Conservation (phyloP, 2,329 filamentous ascomycete species). For the Colletotrichum truncatum region DNA sequence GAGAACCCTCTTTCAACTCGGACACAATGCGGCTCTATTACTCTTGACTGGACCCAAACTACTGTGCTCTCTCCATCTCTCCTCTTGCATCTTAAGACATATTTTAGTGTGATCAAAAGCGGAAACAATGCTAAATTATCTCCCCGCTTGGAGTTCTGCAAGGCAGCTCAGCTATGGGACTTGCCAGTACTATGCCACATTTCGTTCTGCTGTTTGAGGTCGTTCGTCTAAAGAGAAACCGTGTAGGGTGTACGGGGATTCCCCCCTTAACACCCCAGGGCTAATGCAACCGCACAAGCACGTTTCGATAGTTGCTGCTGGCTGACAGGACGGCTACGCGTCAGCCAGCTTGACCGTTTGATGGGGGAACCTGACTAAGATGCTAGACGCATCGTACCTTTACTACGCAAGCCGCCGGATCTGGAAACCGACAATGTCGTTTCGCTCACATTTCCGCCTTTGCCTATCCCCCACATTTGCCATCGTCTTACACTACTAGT, state of each 20-base stretch:
- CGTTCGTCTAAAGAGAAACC: not conserved
- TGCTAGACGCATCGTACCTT: not conserved
- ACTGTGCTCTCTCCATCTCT: too few species aligned
- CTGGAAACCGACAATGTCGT: not conserved
- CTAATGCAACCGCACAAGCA: conserved; percentile 20
- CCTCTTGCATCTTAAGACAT: not conserved
- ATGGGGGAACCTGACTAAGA: not conserved
- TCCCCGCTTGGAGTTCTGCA: not conserved
- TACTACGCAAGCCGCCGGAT: not conserved
- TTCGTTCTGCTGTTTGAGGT: not conserved
- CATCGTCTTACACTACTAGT: conserved; percentile 2
- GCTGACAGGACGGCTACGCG: conserved; percentile 7
- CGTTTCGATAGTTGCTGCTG: conserved; percentile 17
- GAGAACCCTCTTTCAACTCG: not conserved
- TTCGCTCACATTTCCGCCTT: not conserved
- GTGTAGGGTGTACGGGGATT: not conserved
- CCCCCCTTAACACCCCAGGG: not conserved
- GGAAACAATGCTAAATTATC: too few species aligned
- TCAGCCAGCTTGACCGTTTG: conserved; percentile 5
- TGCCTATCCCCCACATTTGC: not conserved
- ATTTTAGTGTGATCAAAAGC: not conserved
- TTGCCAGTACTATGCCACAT: not conserved
- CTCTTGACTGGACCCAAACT: not conserved
- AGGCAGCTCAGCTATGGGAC: not conserved
- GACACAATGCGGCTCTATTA: not conserved